Evolutionary conservation across 2,329 filamentous ascomycete species (phyloP).

Genomic region (Cryphonectria naterciae): DNA sequence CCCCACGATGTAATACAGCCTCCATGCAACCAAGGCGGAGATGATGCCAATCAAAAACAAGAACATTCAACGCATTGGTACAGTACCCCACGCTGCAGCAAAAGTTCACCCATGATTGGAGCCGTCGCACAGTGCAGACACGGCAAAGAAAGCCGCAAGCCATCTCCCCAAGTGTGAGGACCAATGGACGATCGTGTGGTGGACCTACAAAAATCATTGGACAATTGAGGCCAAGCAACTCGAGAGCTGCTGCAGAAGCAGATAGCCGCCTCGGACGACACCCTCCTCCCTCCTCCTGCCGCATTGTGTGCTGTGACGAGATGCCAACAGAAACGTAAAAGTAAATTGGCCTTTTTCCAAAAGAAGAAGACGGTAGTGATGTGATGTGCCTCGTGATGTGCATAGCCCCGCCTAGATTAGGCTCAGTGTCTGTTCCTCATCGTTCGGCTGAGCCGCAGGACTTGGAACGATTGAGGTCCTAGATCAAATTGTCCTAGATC

Average conservation of each 20-base stretch:
- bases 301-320: not conserved
- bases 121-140: not conserved
- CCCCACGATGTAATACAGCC: not conserved
- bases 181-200: not conserved
- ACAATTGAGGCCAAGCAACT: not conserved
- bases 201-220: not conserved
- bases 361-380: not conserved
- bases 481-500: not conserved
- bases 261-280: not conserved
- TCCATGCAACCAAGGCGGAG: not conserved
- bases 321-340: not conserved
- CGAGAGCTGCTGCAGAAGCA: not conserved
- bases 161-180: not conserved
- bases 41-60: not conserved
- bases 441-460: not conserved
- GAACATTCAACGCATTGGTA: not conserved
- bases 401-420: not conserved
- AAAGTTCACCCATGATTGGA: not conserved
- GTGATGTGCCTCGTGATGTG: not conserved
- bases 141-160: not conserved
- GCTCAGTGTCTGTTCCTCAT: not conserved
- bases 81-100: no score
- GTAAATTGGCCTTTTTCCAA: not conserved
- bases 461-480: not conserved
- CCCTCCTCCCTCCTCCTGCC: not conserved